Base-by-base conservation (phyloP, 140 eudicot species). In the Oenanthe javanica region DNA sequence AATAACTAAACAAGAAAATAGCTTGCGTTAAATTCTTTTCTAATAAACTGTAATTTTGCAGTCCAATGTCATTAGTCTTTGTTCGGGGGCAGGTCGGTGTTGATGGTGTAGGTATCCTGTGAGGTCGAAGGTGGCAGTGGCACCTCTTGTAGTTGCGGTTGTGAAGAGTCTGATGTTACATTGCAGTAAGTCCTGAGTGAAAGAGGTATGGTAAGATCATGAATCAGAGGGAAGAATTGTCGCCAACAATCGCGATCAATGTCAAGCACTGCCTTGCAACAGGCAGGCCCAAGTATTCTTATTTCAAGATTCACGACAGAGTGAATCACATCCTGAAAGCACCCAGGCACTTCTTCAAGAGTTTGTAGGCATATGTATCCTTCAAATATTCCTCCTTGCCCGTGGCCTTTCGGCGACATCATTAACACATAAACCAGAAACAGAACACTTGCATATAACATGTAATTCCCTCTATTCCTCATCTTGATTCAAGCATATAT, bases 181-280 rank as follows among this genome's bases (percentile, higher is more conserved):
- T 23, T 75, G 61, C 78, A 75, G 36, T 46, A 75, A 75, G 21
- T 48, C 15, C 78, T 27, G 43, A 75, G 78, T 5, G 16, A 14
- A 47, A 38, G 18, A 4, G 78, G 42, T 15, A 75, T 18, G 40
- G 42, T n/a, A 75, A 36, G n/a, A 23, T 47, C 42, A 27, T 25
- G 43, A 47, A 46, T 4, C 4, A 46, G 15, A 46, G 78, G 78
- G 13, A 75, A 75, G 36, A 48, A 16, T 2, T 75, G 59, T n/a
- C 43, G 51, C 78, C 78, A 75, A n/a, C 78, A 75, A 47, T 75
- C 36, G 11, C 16, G 59, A 23, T 47, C 78, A 0, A 75, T 36
- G 2, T 75, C 78, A n/a, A 75, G 59, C 61, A 75, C 51, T 1
- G 78, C 78, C 42, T n/a, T 47, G 6, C 78, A 75, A 5, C 78